A percentile compares a stretch with the other conserved stretches of the same genome.
phyloP scores from a whole-genome alignment of 1,284 basidiomycete species.

The Fomitopsis schrenkii region DNA sequence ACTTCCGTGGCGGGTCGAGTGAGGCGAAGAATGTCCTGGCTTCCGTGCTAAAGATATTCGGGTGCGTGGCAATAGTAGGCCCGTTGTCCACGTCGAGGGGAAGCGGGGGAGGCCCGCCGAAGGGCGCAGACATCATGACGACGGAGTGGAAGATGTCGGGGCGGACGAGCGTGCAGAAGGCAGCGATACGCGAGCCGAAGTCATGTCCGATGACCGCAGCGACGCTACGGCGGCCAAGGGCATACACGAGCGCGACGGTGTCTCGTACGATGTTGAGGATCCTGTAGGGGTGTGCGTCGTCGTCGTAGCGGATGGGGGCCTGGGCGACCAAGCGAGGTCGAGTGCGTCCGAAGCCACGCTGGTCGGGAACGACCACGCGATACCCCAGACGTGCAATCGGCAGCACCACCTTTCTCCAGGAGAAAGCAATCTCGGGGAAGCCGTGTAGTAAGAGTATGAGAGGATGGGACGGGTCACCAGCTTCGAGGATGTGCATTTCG shows the following conservation, averaged over 20 bases:
- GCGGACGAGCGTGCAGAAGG: slow-evolving; percentile 45
- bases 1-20: slow-evolving; percentile 50
- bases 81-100: slow-evolving; percentile 16
- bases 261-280: slow-evolving; percentile 49
- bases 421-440: slow-evolving; percentile 62
- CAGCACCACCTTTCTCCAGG: slow-evolving; percentile 54
- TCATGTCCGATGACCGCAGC: slow-evolving; percentile 57
- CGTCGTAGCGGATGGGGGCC: slow-evolving; percentile 35
- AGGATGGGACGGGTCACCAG: slow-evolving; percentile 32
- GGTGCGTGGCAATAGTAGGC: background rate
- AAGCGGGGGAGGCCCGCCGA: slow-evolving; percentile 38
- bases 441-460: slow-evolving; percentile 61
- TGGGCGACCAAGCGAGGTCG: slow-evolving; percentile 13
- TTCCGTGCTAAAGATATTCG: slow-evolving; percentile 10
- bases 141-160: slow-evolving; percentile 54
- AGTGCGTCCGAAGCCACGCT: slow-evolving; percentile 31
- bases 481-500: slow-evolving; percentile 49
- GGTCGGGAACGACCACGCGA: slow-evolving; percentile 33
- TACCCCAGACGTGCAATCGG: slow-evolving; percentile 41
- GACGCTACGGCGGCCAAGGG: slow-evolving; percentile 44
- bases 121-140: slow-evolving; percentile 58
- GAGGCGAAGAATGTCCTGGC: slow-evolving; percentile 29
- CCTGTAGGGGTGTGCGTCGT: slow-evolving; percentile 46
- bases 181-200: slow-evolving; percentile 51
- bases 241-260: slow-evolving; percentile 44